Conservation (phyloP, 1,284 basidiomycete species). For the Puccinia sorghi region DNA sequence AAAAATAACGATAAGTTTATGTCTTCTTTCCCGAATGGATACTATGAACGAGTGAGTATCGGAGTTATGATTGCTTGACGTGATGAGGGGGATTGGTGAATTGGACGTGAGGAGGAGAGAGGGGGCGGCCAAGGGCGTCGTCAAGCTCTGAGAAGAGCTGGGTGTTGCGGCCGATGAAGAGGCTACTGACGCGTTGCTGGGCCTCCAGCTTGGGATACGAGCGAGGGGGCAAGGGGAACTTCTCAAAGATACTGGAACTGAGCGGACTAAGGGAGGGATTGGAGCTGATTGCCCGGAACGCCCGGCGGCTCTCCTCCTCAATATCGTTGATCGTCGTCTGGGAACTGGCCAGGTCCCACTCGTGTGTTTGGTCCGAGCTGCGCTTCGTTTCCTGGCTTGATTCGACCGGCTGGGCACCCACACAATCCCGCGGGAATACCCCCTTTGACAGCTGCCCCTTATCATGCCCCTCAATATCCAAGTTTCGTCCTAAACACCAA, state of each 20-base stretch:
- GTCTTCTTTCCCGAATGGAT: no score
- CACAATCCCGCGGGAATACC: conserved; percentile 48
- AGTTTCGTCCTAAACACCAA: conserved; percentile 43
- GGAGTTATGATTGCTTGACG: not conserved
- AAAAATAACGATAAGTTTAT: conserved; percentile 1
- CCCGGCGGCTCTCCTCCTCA: not conserved
- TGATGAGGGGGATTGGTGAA: not conserved
- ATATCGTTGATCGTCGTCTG: not conserved
- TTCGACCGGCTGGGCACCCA: conserved; percentile 8
- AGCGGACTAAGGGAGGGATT: conserved; percentile 17
- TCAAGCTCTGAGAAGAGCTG: conserved; percentile 42
- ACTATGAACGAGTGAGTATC: not conserved
- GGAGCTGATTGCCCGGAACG: conserved; percentile 24
- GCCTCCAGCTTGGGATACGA: not conserved
- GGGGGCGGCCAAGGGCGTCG: conserved; percentile 18
- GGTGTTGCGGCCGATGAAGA: conserved; percentile 30
- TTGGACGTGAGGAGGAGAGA: not conserved
- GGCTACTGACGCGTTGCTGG: conserved; percentile 34
- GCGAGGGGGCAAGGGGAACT: conserved; percentile 27
- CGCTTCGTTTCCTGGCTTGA: not conserved
- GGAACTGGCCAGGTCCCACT: not conserved
- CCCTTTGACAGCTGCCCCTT: conserved; percentile 10
- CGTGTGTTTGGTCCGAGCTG: not conserved
- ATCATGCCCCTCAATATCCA: conserved; percentile 12
- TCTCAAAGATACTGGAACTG: conserved; percentile 26